Conservation (phyloP, 2,329 filamentous ascomycete genomes). For the Passalora sequoiae region DNA sequence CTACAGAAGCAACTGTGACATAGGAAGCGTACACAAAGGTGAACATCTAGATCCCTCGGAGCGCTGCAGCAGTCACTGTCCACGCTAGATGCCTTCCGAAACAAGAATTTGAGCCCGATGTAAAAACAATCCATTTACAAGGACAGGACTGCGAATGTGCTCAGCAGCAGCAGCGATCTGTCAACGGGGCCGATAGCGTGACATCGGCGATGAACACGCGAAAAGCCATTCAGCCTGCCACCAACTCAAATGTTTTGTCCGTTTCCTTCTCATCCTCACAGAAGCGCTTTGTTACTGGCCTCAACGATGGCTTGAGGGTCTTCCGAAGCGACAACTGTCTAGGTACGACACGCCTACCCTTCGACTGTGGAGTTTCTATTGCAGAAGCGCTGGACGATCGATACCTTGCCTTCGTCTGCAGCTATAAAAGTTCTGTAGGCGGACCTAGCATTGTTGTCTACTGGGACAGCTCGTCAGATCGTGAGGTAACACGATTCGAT, state of each 20-base stretch:
- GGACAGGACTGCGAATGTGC: too few species aligned
- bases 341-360: conserved; percentile 22
- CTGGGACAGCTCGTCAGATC: conserved; percentile 82
- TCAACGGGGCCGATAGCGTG: too few species aligned
- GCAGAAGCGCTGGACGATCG: conserved; percentile 33
- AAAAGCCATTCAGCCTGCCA: conserved; percentile 73
- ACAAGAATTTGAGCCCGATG: too few species aligned
- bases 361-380: conserved; percentile 26
- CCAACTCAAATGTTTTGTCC: conserved; percentile 70
- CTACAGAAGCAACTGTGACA: too few species aligned
- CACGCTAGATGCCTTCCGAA: too few species aligned
- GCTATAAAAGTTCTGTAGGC: conserved; percentile 53
- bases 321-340: conserved; percentile 35
- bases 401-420: conserved; percentile 83
- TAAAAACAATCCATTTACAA: too few species aligned
- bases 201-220: conserved; percentile 97
- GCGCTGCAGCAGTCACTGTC: too few species aligned
- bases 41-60: too few species aligned
- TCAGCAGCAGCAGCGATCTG: too few species aligned
- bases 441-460: conserved; percentile 46
- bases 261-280: conserved; percentile 79
- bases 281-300: conserved; percentile 79
- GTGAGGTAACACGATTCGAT: conserved; percentile 69
- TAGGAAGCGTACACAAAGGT: too few species aligned
- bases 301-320: conserved; percentile 73